phyloP scores from a whole-genome alignment of 169 alveolate species.

The Eimeria praecox region DNA sequence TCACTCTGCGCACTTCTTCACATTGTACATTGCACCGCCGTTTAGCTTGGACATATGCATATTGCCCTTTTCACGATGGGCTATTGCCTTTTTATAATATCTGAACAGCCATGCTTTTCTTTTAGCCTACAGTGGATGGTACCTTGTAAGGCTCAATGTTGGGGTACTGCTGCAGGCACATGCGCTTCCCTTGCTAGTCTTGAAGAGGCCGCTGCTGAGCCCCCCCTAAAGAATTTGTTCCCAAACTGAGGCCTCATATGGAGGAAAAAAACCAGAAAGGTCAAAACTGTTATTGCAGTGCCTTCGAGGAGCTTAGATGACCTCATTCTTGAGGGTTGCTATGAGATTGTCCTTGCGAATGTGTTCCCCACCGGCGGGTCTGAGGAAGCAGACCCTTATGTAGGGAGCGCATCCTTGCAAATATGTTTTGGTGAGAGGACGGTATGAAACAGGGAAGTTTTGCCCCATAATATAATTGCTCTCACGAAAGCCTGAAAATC shows the following conservation, averaged over 20 bases:
- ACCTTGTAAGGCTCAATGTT: neutral
- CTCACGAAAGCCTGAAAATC: neutral
- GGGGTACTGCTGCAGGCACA: slow-evolving; percentile 18
- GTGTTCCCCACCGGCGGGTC: neutral
- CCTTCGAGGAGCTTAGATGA: neutral
- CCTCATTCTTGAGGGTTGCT: neutral
- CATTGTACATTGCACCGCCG: neutral
- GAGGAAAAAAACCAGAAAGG: neutral
- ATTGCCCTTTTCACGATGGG: neutral
- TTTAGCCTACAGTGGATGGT: neutral
- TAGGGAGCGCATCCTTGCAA: neutral
- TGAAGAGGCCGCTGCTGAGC: slow-evolving; percentile 14
- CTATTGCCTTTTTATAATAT: neutral
- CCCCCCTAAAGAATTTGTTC: neutral
- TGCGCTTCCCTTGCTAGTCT: slow-evolving; percentile 62
- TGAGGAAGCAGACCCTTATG: no score
- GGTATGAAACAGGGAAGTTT: neutral
- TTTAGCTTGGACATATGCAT: neutral
- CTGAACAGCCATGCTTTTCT: neutral
- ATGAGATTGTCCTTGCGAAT: neutral
- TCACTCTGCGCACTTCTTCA: neutral
- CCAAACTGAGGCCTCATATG: neutral
- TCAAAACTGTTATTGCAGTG: neutral
- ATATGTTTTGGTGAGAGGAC: neutral
- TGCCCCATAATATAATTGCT: neutral